phyloP scores from a whole-genome alignment of 352 stramenopile genomes.

The Pythium diclinum region DNA sequence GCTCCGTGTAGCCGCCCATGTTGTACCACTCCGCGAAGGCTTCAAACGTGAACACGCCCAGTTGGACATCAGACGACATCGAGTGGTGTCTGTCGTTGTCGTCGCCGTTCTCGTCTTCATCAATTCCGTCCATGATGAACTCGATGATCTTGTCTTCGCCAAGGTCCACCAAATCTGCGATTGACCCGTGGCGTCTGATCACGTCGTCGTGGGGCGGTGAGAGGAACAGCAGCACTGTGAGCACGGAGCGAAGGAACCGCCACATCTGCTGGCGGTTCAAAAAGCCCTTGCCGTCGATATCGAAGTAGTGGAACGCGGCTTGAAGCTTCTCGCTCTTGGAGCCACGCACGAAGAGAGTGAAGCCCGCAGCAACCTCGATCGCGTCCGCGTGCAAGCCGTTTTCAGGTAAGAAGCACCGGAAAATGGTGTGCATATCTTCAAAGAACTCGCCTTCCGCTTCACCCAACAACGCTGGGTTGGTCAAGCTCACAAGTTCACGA shows the following conservation, averaged over 20 bases:
- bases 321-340: constrained; percentile 86
- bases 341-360: constrained; percentile 76
- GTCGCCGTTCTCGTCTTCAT: constrained; percentile 29
- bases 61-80: constrained; percentile 46
- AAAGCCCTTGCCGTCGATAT: constrained; percentile 74
- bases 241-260: constrained; percentile 77
- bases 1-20: constrained; percentile 60
- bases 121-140: constrained; percentile 62
- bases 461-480: constrained; percentile 63
- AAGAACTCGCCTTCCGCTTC: constrained; percentile 76
- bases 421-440: constrained; percentile 73
- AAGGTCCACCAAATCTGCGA: constrained; percentile 73
- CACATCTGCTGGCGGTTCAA: constrained; percentile 80
- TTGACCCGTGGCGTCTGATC: constrained; percentile 53
- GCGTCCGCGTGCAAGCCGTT: constrained; percentile 68
- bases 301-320: constrained; percentile 85
- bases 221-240: constrained; percentile 72
- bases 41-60: constrained; percentile 76
- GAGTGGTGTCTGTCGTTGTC: constrained; percentile 17
- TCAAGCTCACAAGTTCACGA: constrained; percentile 79
- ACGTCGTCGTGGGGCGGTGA: constrained; percentile 61
- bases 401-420: constrained; percentile 64
- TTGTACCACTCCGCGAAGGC: constrained; percentile 88
- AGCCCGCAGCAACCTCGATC: constrained; percentile 80
- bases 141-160: constrained; percentile 80